Evolutionary conservation across 2,329 filamentous ascomycete species (phyloP), one percentile per base, ranked within the genome.

Genomic region (Clathrospora elynae): DNA sequence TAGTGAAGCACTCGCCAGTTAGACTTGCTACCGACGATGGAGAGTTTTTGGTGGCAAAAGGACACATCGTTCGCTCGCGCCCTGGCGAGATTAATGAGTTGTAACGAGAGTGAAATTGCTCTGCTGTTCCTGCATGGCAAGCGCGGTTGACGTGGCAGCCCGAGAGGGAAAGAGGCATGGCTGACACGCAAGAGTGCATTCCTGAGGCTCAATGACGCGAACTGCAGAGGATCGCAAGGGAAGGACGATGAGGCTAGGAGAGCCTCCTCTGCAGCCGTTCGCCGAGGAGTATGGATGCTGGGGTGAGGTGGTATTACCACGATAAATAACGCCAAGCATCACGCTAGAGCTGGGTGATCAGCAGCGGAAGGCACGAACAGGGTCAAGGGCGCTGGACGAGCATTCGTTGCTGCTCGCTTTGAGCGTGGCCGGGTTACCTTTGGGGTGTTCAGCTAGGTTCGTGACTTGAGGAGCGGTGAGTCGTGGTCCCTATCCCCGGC

Each of bases 121-220:
- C 43, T 62, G 65, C 50, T 67, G 65, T 68, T 67, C 65, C 64
- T 67, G 66, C 65, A 66, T 66, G 56, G 53, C 37, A 51, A 51
- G 46, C 49, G 54, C 49, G 42, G 55, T 54, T 66, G 66, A 68
- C 64, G 66, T 68, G 65, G 63, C 64, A 59, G 55, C 52, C 45
- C 46, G 46, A 51, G 39, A 33, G 22, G 35, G 19, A 49, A 51
- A 58, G 26, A 19, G 43, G 53, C 28, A 33, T 51, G 53, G 55
- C 34, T 48, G 39, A 35, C 42, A 40, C 35, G 25, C 28, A 50
- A 19, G 26, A 24, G 34, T 25, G 40, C 43, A 29, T 35, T 32
- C 35, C 13, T 42, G 48, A 42, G 48, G 47, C 56, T 49, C 46
- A 45, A 47, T 46, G 49, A 51, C 44, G 50, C 55, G 43, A 38